Conservation (phyloP, 164 flowering plant species). For the Piper longum region DNA sequence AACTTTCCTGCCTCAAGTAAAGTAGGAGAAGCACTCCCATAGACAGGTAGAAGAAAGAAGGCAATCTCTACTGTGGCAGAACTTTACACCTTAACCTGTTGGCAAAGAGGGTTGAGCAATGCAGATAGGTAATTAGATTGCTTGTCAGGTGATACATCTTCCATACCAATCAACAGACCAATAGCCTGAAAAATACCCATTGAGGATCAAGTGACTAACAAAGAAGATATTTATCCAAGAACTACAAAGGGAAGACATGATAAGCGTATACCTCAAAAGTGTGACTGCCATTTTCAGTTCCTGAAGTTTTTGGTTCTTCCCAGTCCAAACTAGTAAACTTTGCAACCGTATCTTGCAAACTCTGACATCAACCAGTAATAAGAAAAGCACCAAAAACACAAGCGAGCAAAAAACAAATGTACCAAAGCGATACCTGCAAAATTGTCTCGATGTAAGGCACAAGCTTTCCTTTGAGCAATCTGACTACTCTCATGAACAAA, state of each 20-base stretch:
- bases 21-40: background rate
- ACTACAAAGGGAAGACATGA: background rate
- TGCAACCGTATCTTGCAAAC: constrained; percentile 72
- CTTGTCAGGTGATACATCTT: constrained; percentile 72
- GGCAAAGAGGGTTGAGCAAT: constrained; percentile 85
- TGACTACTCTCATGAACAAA: constrained; percentile 91
- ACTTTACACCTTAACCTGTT: constrained; percentile 44
- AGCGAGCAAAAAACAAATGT: background rate
- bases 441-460: constrained; percentile 78
- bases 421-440: constrained; percentile 49
- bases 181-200: constrained; percentile 45
- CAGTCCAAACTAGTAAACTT: constrained; percentile 42
- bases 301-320: constrained; percentile 33
- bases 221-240: constrained; percentile 1
- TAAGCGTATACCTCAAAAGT: constrained; percentile 67
- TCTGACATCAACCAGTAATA: constrained; percentile 28
- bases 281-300: constrained; percentile 88
- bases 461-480: constrained; percentile 68
- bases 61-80: background rate
- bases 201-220: background rate
- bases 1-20: background rate
- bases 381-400: background rate
- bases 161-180: constrained; percentile 93
- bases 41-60: background rate
- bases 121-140: constrained; percentile 80